Base-by-base conservation (phyloP, 352 stramenopile genomes). In the Phytophthora idaei region DNA sequence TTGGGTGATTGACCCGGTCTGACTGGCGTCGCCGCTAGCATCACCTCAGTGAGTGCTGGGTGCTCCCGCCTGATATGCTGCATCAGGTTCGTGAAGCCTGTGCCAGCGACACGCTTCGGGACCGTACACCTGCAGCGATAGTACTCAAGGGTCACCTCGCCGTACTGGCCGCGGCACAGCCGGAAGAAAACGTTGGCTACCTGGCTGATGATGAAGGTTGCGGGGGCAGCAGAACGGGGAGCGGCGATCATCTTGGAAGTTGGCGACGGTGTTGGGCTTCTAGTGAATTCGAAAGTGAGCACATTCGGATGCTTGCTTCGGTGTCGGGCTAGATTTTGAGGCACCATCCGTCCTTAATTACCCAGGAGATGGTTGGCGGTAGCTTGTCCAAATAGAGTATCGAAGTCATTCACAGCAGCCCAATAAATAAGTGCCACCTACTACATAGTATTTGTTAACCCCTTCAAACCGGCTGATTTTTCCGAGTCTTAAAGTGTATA, bases 61-160 rank as follows among this genome's bases (percentile, higher is more conserved):
- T 47, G 36, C n/a, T 47, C 41, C 2, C 41, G 41, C 41, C 14
- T 47, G 41, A 47, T 47, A 47, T 28, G n/a, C 41, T 47, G 41
- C 41, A 27, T 47, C 41, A 27, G 41, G n/a, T 27, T 47, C 41
- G 41, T 47, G 41, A 27, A 44, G 0, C 6, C 4, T 7, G 37
- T 21, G 27, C n/a, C 41, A 12, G 41, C 4, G 4, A 28, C 41
- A 9, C 41, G 36, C 41, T 47, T 27, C 41, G 5, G 41, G 41
- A 47, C 41, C 41, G 41, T 5, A 3, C 41, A 27, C n/a, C 41
- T 7, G 6, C 41, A 47, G 8, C 41, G 41, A 27, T 11, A 47
- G 15, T 47, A 28, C 41, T 47, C 41, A 12, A 47, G 41, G 5
- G 8, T 27, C 1, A 47, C n/a, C 6, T 47, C 41, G n/a, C 27